Conservation (phyloP, 106 monocot species). For the Posidonia australis region DNA sequence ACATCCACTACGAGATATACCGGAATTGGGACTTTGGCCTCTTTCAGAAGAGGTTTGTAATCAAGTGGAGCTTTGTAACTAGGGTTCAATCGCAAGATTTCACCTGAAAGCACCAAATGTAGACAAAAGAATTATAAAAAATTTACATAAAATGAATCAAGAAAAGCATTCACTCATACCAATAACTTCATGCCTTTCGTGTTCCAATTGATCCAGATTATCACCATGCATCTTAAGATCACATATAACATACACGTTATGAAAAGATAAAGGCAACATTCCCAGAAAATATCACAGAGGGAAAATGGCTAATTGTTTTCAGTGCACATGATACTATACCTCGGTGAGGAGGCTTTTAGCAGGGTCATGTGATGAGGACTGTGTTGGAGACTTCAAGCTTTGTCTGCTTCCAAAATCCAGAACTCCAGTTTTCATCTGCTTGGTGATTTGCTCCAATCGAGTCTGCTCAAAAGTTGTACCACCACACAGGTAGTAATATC, state of each 20-base stretch:
- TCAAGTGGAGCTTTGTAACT: conserved; percentile 73
- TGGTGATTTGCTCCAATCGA: conserved; percentile 86
- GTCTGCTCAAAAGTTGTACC: conserved; percentile 68
- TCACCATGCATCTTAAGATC: conserved; percentile 24
- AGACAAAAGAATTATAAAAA: neutral
- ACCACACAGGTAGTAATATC: conserved; percentile 73
- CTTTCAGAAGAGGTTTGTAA: conserved; percentile 90
- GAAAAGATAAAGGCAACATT: neutral
- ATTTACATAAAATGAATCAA: neutral
- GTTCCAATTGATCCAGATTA: conserved; percentile 44
- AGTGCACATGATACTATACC: conserved; percentile 26
- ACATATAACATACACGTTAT: neutral
- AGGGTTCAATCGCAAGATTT: conserved; percentile 74
- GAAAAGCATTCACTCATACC: conserved; percentile 24
- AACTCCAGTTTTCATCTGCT: conserved; percentile 53
- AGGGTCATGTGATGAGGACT: conserved; percentile 27
- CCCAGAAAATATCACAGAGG: neutral
- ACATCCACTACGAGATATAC: conserved; percentile 28
- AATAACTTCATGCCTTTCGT: conserved; percentile 79
- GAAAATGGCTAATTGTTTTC: neutral
- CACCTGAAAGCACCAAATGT: conserved; percentile 43
- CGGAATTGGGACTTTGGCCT: conserved; percentile 72
- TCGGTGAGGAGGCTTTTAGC: conserved; percentile 10
- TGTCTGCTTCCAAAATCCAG: conserved; percentile 46
- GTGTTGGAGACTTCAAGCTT: conserved; percentile 26